Percentiles rank a stretch among this genome's conserved stretches.
These are phyloP conservation scores for Hypoxylon trugodes DNA, from an alignment of 495 filamentous ascomycete species.

Conservation along the genomic window DNA sequence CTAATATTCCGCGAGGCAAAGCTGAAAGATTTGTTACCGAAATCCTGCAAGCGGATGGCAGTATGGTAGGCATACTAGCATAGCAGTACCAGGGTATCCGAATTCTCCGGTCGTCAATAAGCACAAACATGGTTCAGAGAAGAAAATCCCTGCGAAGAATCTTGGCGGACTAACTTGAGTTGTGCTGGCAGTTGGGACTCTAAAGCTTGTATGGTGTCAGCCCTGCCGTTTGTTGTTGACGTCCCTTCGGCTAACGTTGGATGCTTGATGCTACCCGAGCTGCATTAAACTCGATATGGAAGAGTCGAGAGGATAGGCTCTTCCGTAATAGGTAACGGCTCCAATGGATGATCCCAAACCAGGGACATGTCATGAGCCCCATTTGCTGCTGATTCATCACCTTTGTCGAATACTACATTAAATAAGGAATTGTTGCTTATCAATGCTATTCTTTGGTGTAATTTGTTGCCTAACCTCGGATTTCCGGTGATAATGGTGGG, in stretches of 20 bases:
- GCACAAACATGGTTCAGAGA: conserved; percentile 17
- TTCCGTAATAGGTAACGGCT: background rate
- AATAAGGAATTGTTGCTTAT: no score
- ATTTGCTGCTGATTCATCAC: conserved; percentile 5
- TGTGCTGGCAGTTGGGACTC: background rate
- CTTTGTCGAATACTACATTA: no score
- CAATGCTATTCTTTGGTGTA: background rate
- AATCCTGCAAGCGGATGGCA: no score
- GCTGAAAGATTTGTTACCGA: no score
- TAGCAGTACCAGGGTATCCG: no score
- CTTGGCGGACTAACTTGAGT: conserved; percentile 19
- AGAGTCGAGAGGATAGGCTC: background rate
- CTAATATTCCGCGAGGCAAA: no score
- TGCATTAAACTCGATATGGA: background rate
- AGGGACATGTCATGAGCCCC: background rate
- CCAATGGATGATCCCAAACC: background rate
- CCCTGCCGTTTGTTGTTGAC: conserved; percentile 27
- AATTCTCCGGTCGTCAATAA: background rate
- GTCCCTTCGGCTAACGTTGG: background rate
- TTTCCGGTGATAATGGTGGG: conserved; percentile 11
- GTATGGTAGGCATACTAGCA: no score
- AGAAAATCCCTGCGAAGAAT: conserved; percentile 2
- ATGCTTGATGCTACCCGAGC: background rate
- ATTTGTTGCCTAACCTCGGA: conserved; percentile 2
- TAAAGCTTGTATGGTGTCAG: conserved; percentile 21